Evolutionary conservation across 345 rosid species (phyloP).

Genomic region (Eucalyptus pumila): DNA sequence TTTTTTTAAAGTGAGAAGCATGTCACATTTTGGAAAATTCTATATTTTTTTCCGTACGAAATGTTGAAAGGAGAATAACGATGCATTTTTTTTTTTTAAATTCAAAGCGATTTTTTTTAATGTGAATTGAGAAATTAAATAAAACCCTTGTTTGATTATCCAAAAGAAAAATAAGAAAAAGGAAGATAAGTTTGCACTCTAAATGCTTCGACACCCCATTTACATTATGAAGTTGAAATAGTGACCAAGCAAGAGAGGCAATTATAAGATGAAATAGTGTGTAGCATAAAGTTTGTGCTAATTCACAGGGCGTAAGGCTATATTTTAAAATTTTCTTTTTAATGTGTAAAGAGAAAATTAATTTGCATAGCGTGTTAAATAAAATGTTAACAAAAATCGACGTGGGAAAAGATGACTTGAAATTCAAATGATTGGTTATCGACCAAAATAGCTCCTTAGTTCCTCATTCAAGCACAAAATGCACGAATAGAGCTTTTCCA

Average conservation of each 20-base stretch:
- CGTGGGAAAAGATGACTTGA: not conserved
- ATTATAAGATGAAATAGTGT: not conserved
- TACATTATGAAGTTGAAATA: not conserved
- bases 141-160: not conserved
- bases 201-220: not conserved
- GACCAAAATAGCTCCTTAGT: not conserved
- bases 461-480: not conserved
- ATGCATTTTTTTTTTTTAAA: not conserved
- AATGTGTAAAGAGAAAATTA: not conserved
- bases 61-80: not conserved
- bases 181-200: not conserved
- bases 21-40: not conserved
- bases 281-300: not conserved
- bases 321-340: not conserved
- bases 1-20: not conserved
- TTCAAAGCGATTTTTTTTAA: not conserved
- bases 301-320: not conserved
- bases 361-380: accelerated
- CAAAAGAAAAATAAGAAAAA: not conserved
- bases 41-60: not conserved
- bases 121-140: not conserved
- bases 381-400: not conserved
- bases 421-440: not conserved
- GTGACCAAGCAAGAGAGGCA: not conserved
- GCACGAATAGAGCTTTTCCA: not conserved